phyloP scores from a whole-genome alignment of 768 basidiomycete species.

The Phaffia australis region DNA sequence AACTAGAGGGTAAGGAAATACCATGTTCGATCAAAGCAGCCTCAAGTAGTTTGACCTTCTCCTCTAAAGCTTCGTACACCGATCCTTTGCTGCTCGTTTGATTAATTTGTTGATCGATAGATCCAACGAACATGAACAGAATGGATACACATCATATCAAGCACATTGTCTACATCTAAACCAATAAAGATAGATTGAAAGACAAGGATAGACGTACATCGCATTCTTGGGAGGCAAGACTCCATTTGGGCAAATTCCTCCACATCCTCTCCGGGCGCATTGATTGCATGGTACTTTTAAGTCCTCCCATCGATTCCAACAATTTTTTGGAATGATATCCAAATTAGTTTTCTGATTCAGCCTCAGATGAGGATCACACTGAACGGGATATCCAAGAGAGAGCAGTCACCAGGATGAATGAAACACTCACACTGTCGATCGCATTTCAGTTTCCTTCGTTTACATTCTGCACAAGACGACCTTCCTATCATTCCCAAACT shows the following conservation, averaged over 20 bases:
- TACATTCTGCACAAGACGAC: slow-evolving; percentile 1
- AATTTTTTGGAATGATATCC: neutral
- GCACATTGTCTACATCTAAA: neutral
- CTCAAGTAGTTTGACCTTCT: neutral
- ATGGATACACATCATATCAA: too few species aligned
- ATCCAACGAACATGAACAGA: too few species aligned
- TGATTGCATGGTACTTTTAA: slow-evolving; percentile 12
- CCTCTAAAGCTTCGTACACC: slow-evolving; percentile 1
- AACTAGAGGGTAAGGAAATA: neutral
- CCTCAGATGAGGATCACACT: neutral
- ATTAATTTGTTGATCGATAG: too few species aligned
- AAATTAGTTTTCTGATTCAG: neutral
- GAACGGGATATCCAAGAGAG: too few species aligned
- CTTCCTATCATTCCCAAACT: too few species aligned
- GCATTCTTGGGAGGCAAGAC: slow-evolving; percentile 21
- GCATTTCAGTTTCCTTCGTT: slow-evolving; percentile 12
- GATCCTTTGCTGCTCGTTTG: slow-evolving; percentile 7
- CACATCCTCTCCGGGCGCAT: slow-evolving; percentile 13
- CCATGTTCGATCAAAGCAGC: neutral
- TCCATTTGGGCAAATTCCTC: slow-evolving; percentile 14
- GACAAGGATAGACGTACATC: neutral
- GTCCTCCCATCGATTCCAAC: too few species aligned
- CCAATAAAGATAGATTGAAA: neutral
- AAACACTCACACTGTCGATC: slow-evolving; percentile 7
- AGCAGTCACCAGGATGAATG: too few species aligned